Conservation (phyloP, 257 asterid species). For the Scutellaria barbata region DNA sequence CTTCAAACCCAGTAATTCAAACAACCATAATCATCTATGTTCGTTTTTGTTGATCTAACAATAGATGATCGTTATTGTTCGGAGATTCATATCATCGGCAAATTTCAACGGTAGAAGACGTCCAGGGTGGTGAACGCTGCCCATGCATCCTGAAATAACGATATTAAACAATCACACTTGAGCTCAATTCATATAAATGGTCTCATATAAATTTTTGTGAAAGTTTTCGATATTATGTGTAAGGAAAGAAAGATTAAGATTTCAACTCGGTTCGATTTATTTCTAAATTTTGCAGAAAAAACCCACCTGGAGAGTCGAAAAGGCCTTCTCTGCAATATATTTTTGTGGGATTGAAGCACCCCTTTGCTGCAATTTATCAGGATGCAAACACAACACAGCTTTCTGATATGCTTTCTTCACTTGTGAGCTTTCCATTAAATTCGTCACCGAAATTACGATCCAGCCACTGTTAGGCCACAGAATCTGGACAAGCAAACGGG, state of each 20-base stretch:
- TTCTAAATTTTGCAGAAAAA: neutral
- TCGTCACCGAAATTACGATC: constrained; percentile 50
- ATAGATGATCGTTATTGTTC: too few species aligned
- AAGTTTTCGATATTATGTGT: neutral
- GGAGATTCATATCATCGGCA: neutral
- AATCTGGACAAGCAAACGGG: constrained; percentile 44
- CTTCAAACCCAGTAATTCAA: neutral
- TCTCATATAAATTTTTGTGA: neutral
- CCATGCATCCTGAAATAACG: constrained; percentile 62
- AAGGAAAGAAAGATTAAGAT: too few species aligned
- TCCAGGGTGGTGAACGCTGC: constrained; percentile 49
- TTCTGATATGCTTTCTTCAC: constrained; percentile 77
- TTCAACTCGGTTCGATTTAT: neutral
- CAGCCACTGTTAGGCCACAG: constrained; percentile 70
- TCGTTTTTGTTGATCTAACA: too few species aligned
- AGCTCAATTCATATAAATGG: neutral
- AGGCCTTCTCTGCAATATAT: constrained; percentile 64
- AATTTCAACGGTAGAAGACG: constrained; percentile 22
- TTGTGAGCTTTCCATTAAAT: constrained; percentile 53
- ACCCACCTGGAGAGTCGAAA: constrained; percentile 60
- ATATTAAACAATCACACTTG: neutral
- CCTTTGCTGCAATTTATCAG: constrained; percentile 81
- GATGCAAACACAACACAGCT: constrained; percentile 68
- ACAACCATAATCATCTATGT: neutral
- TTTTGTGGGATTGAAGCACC: constrained; percentile 65